Base-by-base conservation (phyloP, 345 rosid species). In the Lepidium africanum region DNA sequence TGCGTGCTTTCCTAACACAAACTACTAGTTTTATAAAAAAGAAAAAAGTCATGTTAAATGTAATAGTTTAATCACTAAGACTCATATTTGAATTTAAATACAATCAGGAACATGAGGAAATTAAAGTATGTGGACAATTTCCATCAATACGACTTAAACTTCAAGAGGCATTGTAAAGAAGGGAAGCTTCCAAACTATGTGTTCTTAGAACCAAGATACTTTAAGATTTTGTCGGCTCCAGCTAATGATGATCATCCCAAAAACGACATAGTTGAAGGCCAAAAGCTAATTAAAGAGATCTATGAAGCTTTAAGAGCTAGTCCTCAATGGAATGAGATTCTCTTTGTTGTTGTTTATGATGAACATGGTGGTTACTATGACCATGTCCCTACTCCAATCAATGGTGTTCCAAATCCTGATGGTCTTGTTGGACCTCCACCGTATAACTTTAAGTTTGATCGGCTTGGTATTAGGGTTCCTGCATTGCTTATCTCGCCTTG, bases 311-410 rank as follows among this genome's bases (percentile, higher is more conserved):
- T 92, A 1, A 70, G 96, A 76, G 78, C 84, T 5, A 89, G 98
- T 71, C 98, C 98, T 3, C 92, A 86, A 14, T 92, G 98, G 98
- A 84, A 92, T 16, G 87, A 89, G 76, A 87, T 49, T 7, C 57
- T 87, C 41, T 85, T 92, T 55, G 13, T 89, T 0, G 40, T 92
- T 33, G 70, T 76, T 15, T 92, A 92, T 35, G 96, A 89, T 63
- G 98, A 89, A 42, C 98, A 92, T 27, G 96, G 98, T n/a, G 98
- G 96, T 9, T 89, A 85, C 72, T 92, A 85, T 13, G 98, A 92
- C 65, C 98, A 92, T 59, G 98, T 89, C 39, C 91, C 91, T 1
- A 92, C 96, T 0, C 98, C 98, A 0, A 77, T 74, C 11, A 69
- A 49, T 2, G 95, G 96, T 3, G 86, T 92, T 16, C 98, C 98